Percentiles rank a stretch among this genome's conserved stretches.
These are phyloP conservation scores for Leccinellum rugosiceps DNA, from an alignment of 768 basidiomycete species.

Conservation along the genomic window DNA sequence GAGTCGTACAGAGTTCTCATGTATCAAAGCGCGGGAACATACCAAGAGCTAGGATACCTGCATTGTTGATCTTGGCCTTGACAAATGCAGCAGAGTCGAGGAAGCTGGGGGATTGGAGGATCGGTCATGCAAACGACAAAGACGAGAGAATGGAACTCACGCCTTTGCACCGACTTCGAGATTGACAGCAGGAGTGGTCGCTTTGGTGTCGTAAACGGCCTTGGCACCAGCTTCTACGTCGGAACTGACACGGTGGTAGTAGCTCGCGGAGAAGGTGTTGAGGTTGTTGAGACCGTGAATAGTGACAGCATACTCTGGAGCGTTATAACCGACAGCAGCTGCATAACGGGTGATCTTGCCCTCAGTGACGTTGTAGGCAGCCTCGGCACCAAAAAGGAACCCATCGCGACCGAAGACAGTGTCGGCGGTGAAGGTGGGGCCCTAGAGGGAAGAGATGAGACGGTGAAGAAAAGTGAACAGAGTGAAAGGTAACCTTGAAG, in stretches of 20 bases:
- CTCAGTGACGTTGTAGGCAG: constrained; percentile 93
- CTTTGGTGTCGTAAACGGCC: constrained; percentile 94
- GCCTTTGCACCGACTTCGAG: constrained; percentile 97
- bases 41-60: constrained; percentile 87
- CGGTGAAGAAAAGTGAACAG: background rate
- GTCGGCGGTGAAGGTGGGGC: constrained; percentile 96
- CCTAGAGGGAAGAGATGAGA: constrained; percentile 45
- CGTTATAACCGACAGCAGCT: constrained; percentile 90
- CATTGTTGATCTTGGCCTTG: constrained; percentile 99
- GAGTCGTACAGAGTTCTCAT: constrained; percentile 2
- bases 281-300: constrained; percentile 94
- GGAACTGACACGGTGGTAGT: constrained; percentile 93
- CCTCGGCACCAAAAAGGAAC: constrained; percentile 95
- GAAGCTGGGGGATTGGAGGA: constrained; percentile 42
- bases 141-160: constrained; percentile 42
- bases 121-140: background rate
- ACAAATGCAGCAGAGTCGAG: constrained; percentile 88
- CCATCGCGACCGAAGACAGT: constrained; percentile 94
- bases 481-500: constrained; percentile 68
- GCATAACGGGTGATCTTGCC: constrained; percentile 92
- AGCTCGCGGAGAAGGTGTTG: constrained; percentile 89
- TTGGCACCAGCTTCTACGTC: constrained; percentile 96
- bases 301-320: constrained; percentile 93
- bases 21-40: constrained; percentile 13
- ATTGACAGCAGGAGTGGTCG: constrained; percentile 78